A percentile compares a stretch with the other conserved stretches of the same genome.
phyloP scores from a whole-genome alignment of 345 rosid species.

The Pistacia integerrima region DNA sequence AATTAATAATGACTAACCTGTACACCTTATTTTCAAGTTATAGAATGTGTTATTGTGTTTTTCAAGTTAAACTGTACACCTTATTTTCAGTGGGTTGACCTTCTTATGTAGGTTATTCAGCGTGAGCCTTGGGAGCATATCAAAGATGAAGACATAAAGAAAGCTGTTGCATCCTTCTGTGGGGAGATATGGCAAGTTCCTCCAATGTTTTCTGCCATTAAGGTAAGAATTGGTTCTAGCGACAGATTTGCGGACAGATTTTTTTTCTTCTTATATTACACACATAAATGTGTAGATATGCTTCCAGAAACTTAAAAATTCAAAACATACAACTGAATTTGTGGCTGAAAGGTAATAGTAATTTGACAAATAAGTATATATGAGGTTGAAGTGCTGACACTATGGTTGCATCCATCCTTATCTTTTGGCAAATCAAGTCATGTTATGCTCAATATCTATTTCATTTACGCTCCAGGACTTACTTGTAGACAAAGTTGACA shows the following conservation, averaged over 20 bases:
- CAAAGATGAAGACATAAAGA: conserved; percentile 77
- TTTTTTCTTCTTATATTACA: background rate
- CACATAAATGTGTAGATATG: background rate
- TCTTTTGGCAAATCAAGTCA: background rate
- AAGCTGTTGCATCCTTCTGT: conserved; percentile 67
- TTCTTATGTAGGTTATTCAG: conserved; percentile 67
- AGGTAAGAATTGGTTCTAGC: conserved; percentile 50
- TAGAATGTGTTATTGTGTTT: background rate
- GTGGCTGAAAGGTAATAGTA: background rate
- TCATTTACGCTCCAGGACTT: background rate
- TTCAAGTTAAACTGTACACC: background rate
- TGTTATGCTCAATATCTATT: background rate
- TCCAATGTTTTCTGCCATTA: conserved; percentile 98
- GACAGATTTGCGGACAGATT: background rate
- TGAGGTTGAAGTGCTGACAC: background rate
- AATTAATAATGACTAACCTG: background rate
- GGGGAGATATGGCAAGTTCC: conserved; percentile 99
- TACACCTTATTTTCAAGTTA: background rate
- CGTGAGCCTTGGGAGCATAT: conserved; percentile 99
- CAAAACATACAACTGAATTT: background rate
- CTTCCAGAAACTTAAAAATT: background rate
- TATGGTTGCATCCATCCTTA: background rate
- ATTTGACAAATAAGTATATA: background rate
- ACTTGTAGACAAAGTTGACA: background rate
- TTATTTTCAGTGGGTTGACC: background rate